phyloP scores from a whole-genome alignment of 1,284 basidiomycete species.

The Cutaneotrichosporon cavernicola region DNA sequence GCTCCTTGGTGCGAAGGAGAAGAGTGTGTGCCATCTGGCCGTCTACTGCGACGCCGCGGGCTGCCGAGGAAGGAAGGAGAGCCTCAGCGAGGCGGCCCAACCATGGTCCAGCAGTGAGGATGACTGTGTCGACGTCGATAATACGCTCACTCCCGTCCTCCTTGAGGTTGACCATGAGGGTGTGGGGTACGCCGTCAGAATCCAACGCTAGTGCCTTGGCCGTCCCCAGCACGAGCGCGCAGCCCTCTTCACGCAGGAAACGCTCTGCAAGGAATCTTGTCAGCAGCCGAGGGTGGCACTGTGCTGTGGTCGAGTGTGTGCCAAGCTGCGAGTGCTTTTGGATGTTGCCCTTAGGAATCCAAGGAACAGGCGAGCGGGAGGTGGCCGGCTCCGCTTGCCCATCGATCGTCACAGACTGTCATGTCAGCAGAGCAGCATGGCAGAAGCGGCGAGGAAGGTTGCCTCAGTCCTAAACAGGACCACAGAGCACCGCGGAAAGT shows the following conservation, averaged over 20 bases:
- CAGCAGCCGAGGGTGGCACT: constrained; percentile 57
- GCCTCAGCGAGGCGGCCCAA: constrained; percentile 61
- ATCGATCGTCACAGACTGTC: constrained; percentile 47
- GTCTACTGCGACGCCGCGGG: constrained; percentile 45
- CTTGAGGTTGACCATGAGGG: constrained; percentile 28
- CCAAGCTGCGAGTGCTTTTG: constrained; percentile 43
- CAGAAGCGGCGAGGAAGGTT: neutral
- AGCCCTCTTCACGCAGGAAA: constrained; percentile 40
- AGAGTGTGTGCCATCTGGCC: constrained; percentile 58
- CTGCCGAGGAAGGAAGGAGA: constrained; percentile 57
- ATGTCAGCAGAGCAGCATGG: neutral
- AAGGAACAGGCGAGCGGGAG: constrained; percentile 40
- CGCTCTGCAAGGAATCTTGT: constrained; percentile 69
- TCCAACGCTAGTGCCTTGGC: constrained; percentile 29
- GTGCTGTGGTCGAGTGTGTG: constrained; percentile 43
- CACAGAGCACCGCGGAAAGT: neutral
- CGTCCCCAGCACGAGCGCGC: constrained; percentile 38
- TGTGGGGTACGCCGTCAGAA: constrained; percentile 17
- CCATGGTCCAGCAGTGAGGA: constrained; percentile 85
- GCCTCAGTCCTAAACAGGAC: neutral
- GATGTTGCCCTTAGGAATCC: constrained; percentile 45
- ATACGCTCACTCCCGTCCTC: constrained; percentile 44
- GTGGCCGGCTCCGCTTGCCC: constrained; percentile 36
- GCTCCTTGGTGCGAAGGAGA: constrained; percentile 50
- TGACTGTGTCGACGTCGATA: constrained; percentile 57